Base-by-base conservation (phyloP, 331 rosid species). In the Prunus yedoensis region DNA sequence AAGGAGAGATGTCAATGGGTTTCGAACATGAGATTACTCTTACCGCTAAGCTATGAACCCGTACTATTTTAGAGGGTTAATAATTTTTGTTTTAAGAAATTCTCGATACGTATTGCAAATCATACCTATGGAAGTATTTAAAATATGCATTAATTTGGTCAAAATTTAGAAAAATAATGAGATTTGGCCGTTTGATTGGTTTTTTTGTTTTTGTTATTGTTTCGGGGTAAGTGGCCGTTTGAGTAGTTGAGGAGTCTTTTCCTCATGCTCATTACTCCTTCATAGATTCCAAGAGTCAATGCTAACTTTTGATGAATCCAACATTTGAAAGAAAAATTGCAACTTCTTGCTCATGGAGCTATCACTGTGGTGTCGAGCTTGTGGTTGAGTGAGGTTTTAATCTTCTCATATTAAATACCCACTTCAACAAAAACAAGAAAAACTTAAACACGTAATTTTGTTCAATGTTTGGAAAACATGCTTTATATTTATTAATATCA, bases 241-340 rank as follows among this genome's bases (percentile, higher is more conserved):
- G 80, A 45, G 68, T 68, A 49, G 82, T 57, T 74, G 87, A 81
- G 79, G 81, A 73, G 68, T 51, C 82, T 28, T 68, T 64, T 13
- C 53, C 6, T 47, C 43, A 18, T 58, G 11, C 45, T 5, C 25
- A 14, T 23, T 73, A 38, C 88, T 76, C 87, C 74, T 86, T 87
- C 84, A 5, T 32, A 68, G 5, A 50, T 50, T 75, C 89, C 45
- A 87, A 87, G 72, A 77, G 93, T 51, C 93, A 75, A 50, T 53
- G 23, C 10, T 8, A 8, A 15, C 13, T 9, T 23, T 13, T 18
- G 0, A 66, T 69, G 61, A 78, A 52, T 52, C n/a, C 57, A 52
- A 52, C 11, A 15, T 52, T 15, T 4, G 11, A 52, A 52, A 25
- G 21, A 52, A 52, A 52, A 17, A 4, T 15, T 16, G 69, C 72